A percentile compares a stretch with the other conserved stretches of the same genome.
Evolutionary conservation across 2,329 filamentous ascomycete species (phyloP).

Genomic region (Scytalidium sp.): DNA sequence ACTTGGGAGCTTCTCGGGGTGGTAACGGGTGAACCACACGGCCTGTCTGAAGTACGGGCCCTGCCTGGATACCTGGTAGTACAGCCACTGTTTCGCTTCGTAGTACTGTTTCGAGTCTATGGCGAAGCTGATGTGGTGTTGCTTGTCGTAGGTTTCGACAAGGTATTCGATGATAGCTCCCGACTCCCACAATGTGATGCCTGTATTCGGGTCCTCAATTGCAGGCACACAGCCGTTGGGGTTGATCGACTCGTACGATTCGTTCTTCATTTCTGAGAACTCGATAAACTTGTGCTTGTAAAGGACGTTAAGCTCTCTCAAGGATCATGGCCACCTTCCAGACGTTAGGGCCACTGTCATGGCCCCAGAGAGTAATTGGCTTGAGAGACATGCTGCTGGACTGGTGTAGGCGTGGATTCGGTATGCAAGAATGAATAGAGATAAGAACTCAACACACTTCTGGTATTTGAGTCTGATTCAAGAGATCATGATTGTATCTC

Average conservation of each 20-base stretch:
- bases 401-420: conserved; percentile 2
- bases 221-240: conserved; percentile 25
- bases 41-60: conserved; percentile 35
- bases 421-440: neutral
- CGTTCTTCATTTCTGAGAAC: conserved; percentile 36
- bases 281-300: conserved; percentile 33
- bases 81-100: conserved; percentile 31
- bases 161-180: conserved; percentile 42
- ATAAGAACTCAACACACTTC: conserved; percentile 3
- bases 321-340: conserved; percentile 39
- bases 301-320: conserved; percentile 37
- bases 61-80: conserved; percentile 34
- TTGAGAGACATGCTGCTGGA: conserved; percentile 7
- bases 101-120: conserved; percentile 19
- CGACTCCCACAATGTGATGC: conserved; percentile 39
- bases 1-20: conserved; percentile 35
- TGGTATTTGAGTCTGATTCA: conserved; percentile 7
- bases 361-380: conserved; percentile 12
- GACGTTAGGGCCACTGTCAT: conserved; percentile 14
- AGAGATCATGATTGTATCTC: conserved; percentile 6
- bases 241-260: conserved; percentile 30
- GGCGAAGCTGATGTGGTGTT: conserved; percentile 1
- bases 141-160: conserved; percentile 34
- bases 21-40: conserved; percentile 27
- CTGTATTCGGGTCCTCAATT: conserved; percentile 36